A percentile compares a stretch with the other conserved stretches of the same genome.
Conservation (phyloP, 345 rosid species). For the Draba incana region DNA sequence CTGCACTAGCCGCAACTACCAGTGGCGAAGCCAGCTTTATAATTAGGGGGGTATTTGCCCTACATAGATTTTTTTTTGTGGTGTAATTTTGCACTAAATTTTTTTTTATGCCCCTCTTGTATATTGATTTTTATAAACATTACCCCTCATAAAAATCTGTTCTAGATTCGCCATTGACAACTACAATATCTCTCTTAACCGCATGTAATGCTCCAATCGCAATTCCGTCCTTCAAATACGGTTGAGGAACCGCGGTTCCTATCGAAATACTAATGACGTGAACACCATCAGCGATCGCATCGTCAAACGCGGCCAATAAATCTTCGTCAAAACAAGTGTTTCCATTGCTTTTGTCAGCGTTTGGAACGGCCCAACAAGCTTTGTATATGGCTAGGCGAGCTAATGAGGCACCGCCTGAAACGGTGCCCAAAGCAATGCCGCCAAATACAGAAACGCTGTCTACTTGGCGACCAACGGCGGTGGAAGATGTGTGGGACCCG, state of each 20-base stretch:
- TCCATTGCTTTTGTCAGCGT: conserved; percentile 42
- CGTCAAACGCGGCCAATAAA: conserved; percentile 78
- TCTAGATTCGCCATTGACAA: no score
- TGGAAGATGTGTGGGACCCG: conserved; percentile 80
- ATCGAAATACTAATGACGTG: conserved; percentile 66
- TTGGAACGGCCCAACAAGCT: conserved; percentile 74
- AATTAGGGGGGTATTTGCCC: no score
- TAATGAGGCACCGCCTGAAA: conserved; percentile 66
- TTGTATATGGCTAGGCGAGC: conserved; percentile 79
- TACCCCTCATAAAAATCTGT: no score
- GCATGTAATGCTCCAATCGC: conserved; percentile 68
- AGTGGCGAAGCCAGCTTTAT: no score
- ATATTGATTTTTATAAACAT: no score
- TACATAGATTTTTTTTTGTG: no score
- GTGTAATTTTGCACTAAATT: no score
- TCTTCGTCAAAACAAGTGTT: conserved; percentile 63
- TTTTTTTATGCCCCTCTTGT: no score
- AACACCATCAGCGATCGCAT: conserved; percentile 74
- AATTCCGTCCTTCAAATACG: conserved; percentile 48
- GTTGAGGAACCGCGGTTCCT: conserved; percentile 14
- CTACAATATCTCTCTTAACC: conserved; percentile 53
- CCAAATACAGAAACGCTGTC: conserved; percentile 43
- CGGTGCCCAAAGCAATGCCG: conserved; percentile 65
- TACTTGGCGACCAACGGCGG: conserved; percentile 57
- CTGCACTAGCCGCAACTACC: conserved; percentile 65